These are phyloP conservation scores for Candida orba DNA, from an alignment of 805 yeast species.

Conservation along the genomic window DNA sequence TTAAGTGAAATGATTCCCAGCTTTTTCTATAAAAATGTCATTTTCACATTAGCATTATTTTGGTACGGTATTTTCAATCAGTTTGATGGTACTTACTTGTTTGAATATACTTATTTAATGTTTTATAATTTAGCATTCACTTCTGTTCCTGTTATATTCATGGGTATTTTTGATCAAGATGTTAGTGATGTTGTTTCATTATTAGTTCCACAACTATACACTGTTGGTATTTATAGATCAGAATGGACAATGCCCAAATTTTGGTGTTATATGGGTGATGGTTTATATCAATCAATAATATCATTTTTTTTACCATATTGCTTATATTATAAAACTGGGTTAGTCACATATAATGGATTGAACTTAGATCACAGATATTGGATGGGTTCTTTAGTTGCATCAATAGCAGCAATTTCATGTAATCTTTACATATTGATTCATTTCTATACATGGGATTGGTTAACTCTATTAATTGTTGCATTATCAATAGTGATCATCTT, in stretches of 20 bases:
- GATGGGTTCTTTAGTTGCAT: constrained; percentile 61
- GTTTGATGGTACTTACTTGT: constrained; percentile 75
- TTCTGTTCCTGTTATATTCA: constrained; percentile 69
- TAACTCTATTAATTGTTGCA: constrained; percentile 45
- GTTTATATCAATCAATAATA: constrained; percentile 65
- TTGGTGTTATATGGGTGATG: constrained; percentile 70
- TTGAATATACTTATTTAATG: constrained; percentile 73
- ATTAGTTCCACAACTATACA: constrained; percentile 68
- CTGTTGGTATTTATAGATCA: constrained; percentile 60
- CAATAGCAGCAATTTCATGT: constrained; percentile 62
- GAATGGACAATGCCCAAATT: constrained; percentile 71
- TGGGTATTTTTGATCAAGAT: constrained; percentile 79
- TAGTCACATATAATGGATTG: constrained; percentile 47
- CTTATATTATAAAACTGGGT: constrained; percentile 34
- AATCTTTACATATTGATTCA: constrained; percentile 58
- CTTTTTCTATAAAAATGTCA: constrained; percentile 74
- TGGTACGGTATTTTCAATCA: constrained; percentile 74
- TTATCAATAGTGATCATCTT: constrained; percentile 55
- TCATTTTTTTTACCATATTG: constrained; percentile 71
- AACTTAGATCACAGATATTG: constrained; percentile 64
- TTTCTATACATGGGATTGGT: constrained; percentile 80
- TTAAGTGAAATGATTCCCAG: constrained; percentile 78
- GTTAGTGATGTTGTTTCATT: constrained; percentile 62
- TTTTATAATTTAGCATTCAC: constrained; percentile 80
- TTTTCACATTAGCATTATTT: constrained; percentile 64